Evolutionary conservation across 2,329 filamentous ascomycete genomes (phyloP).

Genomic region (Verticillium zaregamsianum): DNA sequence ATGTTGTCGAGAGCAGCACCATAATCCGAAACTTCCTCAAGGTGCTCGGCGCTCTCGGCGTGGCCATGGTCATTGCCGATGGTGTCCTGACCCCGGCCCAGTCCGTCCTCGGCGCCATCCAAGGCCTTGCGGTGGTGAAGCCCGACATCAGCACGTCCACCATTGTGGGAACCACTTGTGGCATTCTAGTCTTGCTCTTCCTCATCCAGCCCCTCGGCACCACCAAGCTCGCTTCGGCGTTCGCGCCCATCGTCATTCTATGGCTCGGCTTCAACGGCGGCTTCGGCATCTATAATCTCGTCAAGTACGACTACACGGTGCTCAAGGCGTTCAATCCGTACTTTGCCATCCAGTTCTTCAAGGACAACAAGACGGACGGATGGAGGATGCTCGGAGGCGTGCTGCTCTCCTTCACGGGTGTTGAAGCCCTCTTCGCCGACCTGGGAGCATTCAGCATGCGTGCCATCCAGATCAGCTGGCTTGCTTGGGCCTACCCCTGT

Average conservation of each 20-base stretch:
- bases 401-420: constrained; percentile 69
- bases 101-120: constrained; percentile 65
- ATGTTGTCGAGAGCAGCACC: constrained; percentile 52
- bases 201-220: constrained; percentile 62
- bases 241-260: constrained; percentile 63
- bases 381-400: constrained; percentile 68
- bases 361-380: constrained; percentile 53
- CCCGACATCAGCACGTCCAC: constrained; percentile 50
- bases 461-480: constrained; percentile 71
- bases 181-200: constrained; percentile 61
- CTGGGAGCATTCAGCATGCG: constrained; percentile 68
- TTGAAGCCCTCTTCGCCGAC: constrained; percentile 77
- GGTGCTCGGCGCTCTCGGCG: constrained; percentile 59
- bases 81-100: constrained; percentile 67
- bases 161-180: constrained; percentile 61
- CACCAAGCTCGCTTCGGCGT: constrained; percentile 52
- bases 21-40: constrained; percentile 52
- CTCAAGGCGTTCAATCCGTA: constrained; percentile 54
- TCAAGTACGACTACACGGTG: constrained; percentile 46
- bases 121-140: constrained; percentile 56
- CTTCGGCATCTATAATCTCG: constrained; percentile 61
- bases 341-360: constrained; percentile 57
- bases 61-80: constrained; percentile 63
- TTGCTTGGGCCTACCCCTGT: constrained; percentile 65
- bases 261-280: constrained; percentile 62